Evolutionary conservation across 306 rosid species (phyloP).

Genomic region (Oemleria cerasiformis): DNA sequence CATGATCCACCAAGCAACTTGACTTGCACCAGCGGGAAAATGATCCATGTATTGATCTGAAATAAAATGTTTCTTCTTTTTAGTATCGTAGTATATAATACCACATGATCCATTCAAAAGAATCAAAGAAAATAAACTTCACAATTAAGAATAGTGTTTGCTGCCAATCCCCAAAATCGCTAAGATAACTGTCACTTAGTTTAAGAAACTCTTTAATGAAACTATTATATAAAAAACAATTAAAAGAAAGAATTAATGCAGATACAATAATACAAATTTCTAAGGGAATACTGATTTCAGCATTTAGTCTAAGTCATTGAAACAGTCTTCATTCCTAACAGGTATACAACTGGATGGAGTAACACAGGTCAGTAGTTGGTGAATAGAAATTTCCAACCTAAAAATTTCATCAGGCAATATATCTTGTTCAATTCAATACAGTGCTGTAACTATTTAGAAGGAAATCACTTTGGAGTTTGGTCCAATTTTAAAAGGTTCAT

Average conservation of each 20-base stretch:
- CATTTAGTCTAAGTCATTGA: not conserved
- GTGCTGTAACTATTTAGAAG: not conserved
- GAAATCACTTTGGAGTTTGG: not conserved
- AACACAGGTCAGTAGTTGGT: not conserved
- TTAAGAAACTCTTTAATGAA: not conserved
- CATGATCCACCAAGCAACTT: slow-evolving; percentile 97
- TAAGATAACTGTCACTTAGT: not conserved
- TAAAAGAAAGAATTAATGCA: not conserved
- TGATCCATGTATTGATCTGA: slow-evolving; percentile 73
- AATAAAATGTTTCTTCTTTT: not conserved
- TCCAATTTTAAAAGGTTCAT: not conserved
- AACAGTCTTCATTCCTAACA: not conserved
- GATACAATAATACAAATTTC: not conserved
- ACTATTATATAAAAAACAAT: not conserved
- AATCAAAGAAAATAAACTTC: slow-evolving; percentile 3
- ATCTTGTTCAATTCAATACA: not conserved
- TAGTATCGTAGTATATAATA: not conserved
- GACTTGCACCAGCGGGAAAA: slow-evolving; percentile 79
- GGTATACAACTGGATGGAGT: not conserved
- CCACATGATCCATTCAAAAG: not conserved
- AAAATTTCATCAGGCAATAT: not conserved
- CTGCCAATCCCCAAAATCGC: not conserved
- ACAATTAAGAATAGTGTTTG: not conserved
- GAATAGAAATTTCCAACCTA: not conserved
- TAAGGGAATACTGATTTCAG: slow-evolving; percentile 6